Percentiles rank a stretch among this genome's conserved stretches.
These are phyloP conservation scores for Leptographium wingfieldii DNA, from an alignment of 2,329 filamentous ascomycete species.

Conservation along the genomic window DNA sequence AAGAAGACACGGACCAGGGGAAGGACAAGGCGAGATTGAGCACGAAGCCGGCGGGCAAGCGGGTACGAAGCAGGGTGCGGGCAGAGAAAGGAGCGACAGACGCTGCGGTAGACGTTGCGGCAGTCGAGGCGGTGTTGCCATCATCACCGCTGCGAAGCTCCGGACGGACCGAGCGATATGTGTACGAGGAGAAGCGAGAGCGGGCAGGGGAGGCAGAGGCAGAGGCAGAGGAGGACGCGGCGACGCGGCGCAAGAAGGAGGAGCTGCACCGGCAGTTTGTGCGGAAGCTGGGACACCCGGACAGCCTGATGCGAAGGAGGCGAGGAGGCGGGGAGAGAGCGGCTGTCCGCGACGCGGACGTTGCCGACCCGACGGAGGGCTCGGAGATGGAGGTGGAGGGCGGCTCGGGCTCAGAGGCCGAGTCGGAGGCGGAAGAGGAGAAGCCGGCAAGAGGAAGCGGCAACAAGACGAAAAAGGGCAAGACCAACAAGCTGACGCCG, in stretches of 20 bases:
- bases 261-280: conserved; percentile 76
- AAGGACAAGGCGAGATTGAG: conserved; percentile 16
- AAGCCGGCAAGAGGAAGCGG: conserved; percentile 25
- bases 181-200: conserved; percentile 26
- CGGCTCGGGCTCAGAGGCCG: conserved; percentile 85
- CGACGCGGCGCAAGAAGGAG: conserved; percentile 45
- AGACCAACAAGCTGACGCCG: conserved; percentile 85
- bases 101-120: neutral
- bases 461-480: conserved; percentile 43
- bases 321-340: conserved; percentile 32
- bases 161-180: conserved; percentile 37
- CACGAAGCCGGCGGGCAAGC: neutral
- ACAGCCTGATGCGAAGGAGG: conserved; percentile 57
- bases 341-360: conserved; percentile 57
- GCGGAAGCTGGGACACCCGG: conserved; percentile 75
- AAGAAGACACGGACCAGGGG: conserved; percentile 31
- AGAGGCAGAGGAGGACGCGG: conserved; percentile 23
- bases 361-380: conserved; percentile 31
- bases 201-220: conserved; percentile 22
- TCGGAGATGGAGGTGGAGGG: conserved; percentile 46
- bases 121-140: conserved; percentile 13
- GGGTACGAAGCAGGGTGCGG: conserved; percentile 16
- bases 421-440: conserved; percentile 26
- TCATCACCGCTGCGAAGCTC: conserved; percentile 16
- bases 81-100: neutral